Conservation (phyloP, 2,329 filamentous ascomycete genomes). For the Setomelanomma holmii region DNA sequence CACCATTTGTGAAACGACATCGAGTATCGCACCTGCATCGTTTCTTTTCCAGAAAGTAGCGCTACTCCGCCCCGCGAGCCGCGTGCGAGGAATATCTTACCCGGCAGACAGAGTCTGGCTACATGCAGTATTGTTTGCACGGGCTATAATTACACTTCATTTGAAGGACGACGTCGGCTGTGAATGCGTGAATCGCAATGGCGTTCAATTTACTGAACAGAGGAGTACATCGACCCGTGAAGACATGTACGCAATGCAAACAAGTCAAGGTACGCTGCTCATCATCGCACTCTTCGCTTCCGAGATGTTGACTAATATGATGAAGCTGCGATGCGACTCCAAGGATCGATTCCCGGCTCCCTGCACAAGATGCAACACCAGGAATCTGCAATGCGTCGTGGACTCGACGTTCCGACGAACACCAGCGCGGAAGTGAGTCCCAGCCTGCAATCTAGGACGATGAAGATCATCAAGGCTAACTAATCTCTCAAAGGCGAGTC, state of each 20-base stretch:
- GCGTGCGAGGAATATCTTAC: background rate
- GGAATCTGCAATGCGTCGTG: conserved; percentile 28
- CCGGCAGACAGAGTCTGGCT: background rate
- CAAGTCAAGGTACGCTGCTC: conserved; percentile 28
- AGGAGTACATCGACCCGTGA: conserved; percentile 22
- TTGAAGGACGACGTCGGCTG: background rate
- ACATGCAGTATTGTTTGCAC: background rate
- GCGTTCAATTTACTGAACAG: conserved; percentile 12
- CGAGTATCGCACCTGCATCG: too few species aligned
- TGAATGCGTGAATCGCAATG: conserved; percentile 8
- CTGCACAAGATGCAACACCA: conserved; percentile 24
- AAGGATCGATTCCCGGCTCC: conserved; percentile 29
- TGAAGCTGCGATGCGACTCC: conserved; percentile 27
- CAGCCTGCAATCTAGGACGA: too few species aligned
- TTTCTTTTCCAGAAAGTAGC: background rate
- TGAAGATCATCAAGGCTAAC: background rate
- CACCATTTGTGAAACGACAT: too few species aligned
- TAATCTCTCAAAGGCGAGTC: conserved; percentile 16
- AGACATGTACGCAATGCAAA: conserved; percentile 35
- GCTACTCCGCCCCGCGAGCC: background rate
- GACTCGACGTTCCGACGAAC: conserved; percentile 32
- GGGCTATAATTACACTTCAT: background rate
- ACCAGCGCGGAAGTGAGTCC: conserved; percentile 30
- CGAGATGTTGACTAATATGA: background rate
- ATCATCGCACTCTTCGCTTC: background rate